Evolutionary conservation across 805 yeast genomes (phyloP).

Genomic region (Wickerhamiella bombiphila): DNA sequence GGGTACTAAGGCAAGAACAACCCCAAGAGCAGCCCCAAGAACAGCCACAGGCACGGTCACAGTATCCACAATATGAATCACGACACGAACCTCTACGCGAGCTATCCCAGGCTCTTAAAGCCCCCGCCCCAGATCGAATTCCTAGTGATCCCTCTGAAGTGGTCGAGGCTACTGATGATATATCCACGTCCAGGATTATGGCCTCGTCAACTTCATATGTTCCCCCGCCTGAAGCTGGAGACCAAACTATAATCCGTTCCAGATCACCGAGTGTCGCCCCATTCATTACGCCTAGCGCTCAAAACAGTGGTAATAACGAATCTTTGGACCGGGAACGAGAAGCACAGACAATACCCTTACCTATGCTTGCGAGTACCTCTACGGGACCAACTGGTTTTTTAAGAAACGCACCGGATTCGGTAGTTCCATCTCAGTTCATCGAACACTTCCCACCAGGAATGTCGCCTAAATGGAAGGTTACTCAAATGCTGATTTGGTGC

Average conservation of each 20-base stretch:
- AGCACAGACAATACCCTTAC: background rate
- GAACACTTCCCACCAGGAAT: background rate
- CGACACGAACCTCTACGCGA: too few species aligned
- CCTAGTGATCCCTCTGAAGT: background rate
- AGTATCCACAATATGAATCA: too few species aligned
- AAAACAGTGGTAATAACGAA: background rate
- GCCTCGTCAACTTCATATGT: background rate
- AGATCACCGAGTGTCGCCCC: background rate
- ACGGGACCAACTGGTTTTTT: background rate
- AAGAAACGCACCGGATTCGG: background rate
- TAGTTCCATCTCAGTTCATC: background rate
- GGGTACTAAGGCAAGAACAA: too few species aligned
- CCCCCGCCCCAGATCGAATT: background rate
- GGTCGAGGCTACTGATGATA: background rate
- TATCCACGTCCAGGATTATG: too few species aligned
- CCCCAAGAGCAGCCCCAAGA: too few species aligned
- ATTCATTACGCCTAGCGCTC: background rate
- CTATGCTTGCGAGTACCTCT: too few species aligned
- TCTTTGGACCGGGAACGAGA: background rate
- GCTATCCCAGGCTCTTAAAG: too few species aligned
- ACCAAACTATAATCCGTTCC: background rate
- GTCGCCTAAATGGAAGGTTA: background rate
- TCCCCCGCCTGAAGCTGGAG: background rate
- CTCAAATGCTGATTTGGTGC: slow-evolving; percentile 1
- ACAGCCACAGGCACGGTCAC: too few species aligned